Conservation (phyloP, 116 monocot species). For the Zostera marina region DNA sequence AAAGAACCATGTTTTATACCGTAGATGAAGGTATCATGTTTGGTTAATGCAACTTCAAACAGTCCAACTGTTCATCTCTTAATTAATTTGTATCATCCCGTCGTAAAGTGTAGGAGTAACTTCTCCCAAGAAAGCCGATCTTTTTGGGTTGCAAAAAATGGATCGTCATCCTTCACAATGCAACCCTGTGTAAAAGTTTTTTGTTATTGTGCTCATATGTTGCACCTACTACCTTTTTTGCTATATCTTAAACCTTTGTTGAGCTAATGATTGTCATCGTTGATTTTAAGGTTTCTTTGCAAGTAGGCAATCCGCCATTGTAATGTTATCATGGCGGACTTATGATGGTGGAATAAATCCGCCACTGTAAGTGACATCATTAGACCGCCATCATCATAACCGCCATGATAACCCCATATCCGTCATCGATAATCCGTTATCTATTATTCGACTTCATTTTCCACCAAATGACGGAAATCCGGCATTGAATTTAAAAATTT, state of each 20-base stretch:
- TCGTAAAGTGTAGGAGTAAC: slow-evolving; percentile 37
- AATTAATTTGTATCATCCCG: slow-evolving; percentile 21
- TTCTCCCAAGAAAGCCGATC: slow-evolving; percentile 47
- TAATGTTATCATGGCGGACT: no score
- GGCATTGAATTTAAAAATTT: no score
- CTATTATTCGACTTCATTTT: no score
- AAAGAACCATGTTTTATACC: slow-evolving; percentile 14
- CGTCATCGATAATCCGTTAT: no score
- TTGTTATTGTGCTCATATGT: slow-evolving; percentile 9
- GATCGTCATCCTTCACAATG: no score
- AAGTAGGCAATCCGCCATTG: background rate
- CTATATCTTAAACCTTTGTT: slow-evolving; percentile 1
- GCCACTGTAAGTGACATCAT: no score
- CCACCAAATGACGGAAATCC: no score
- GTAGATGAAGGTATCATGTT: slow-evolving; percentile 18
- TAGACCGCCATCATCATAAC: no score
- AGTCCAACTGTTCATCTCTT: slow-evolving; percentile 38
- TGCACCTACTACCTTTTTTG: slow-evolving; percentile 6
- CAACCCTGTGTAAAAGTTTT: background rate
- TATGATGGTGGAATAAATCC: no score
- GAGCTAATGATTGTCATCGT: background rate
- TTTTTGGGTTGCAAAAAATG: slow-evolving; percentile 42
- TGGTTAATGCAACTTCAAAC: slow-evolving; percentile 29
- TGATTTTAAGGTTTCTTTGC: background rate
- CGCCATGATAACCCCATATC: no score